Percentiles rank a stretch among this genome's conserved stretches.
These are phyloP conservation scores for Saccharomyces uvarum DNA, from an alignment of 1,139 yeast genomes.

Conservation along the genomic window DNA sequence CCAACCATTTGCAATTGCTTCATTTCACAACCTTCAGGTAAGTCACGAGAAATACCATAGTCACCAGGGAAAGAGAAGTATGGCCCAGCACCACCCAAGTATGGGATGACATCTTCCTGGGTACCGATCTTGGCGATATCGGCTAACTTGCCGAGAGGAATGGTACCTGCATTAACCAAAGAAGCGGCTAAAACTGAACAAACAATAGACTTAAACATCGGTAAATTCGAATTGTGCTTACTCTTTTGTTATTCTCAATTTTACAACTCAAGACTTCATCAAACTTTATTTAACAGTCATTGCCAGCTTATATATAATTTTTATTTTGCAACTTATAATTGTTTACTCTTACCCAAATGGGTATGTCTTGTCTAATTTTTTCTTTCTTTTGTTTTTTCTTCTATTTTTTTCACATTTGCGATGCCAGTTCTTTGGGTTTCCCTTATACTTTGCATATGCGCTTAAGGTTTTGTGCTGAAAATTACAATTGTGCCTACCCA, in stretches of 20 bases:
- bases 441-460: background rate
- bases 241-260: constrained; percentile 5
- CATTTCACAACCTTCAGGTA: constrained; percentile 40
- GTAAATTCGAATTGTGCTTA: background rate
- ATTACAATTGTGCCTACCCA: background rate
- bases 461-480: background rate
- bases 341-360: background rate
- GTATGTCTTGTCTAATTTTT: background rate
- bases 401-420: background rate
- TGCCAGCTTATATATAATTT: background rate
- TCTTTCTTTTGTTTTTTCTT: background rate
- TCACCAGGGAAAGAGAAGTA: constrained; percentile 16
- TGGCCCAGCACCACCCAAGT: constrained; percentile 20
- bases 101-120: constrained; percentile 15
- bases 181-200: background rate
- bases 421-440: background rate
- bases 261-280: background rate
- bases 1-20: constrained; percentile 57
- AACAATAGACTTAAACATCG: background rate
- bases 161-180: background rate
- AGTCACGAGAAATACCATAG: constrained; percentile 12
- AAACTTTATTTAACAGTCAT: background rate
- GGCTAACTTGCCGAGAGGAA: background rate
- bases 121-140: constrained; percentile 13
- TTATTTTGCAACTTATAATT: background rate